Conservation (phyloP, 1,284 basidiomycete genomes). For the Trichosporon ovoides region DNA sequence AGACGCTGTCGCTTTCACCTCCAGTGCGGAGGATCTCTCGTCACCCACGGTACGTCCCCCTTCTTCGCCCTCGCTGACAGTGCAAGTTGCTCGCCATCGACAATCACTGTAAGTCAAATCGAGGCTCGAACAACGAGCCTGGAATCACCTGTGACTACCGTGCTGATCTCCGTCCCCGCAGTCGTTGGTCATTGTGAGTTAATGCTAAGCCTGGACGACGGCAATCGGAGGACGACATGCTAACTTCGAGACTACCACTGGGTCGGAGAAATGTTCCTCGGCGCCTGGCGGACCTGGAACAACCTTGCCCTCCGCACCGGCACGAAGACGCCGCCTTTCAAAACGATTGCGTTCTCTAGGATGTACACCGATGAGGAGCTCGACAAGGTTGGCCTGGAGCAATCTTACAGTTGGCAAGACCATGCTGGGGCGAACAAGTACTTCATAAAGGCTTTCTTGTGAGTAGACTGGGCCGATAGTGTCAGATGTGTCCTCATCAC, state of each 20-base stretch:
- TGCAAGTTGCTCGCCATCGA: slow-evolving; percentile 29
- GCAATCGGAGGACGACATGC: neutral
- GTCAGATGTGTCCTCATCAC: too few species aligned
- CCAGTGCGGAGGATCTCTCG: slow-evolving; percentile 14
- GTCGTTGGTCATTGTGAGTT: slow-evolving; percentile 30
- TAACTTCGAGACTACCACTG: slow-evolving; percentile 30
- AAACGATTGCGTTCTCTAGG: slow-evolving; percentile 24
- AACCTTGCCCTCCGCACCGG: slow-evolving; percentile 22
- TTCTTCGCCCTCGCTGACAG: neutral
- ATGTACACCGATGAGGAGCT: slow-evolving; percentile 13
- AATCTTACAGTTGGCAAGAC: slow-evolving; percentile 25
- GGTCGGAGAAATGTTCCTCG: slow-evolving; percentile 36
- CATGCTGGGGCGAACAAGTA: slow-evolving; percentile 33
- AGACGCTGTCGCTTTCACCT: slow-evolving; percentile 15
- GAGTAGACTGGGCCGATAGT: too few species aligned
- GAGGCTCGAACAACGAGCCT: neutral
- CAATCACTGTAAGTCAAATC: slow-evolving; percentile 5
- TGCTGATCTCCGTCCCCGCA: slow-evolving; percentile 1
- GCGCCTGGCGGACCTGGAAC: slow-evolving; percentile 31
- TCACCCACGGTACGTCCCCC: slow-evolving; percentile 20
- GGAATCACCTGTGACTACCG: too few species aligned
- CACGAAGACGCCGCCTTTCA: slow-evolving; percentile 21
- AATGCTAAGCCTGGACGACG: too few species aligned
- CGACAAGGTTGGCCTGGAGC: slow-evolving; percentile 10
- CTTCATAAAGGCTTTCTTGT: slow-evolving; percentile 34